Percentiles rank a stretch among this genome's conserved stretches.
Conservation (phyloP, 116 monocot genomes). For the Iris pallida region DNA sequence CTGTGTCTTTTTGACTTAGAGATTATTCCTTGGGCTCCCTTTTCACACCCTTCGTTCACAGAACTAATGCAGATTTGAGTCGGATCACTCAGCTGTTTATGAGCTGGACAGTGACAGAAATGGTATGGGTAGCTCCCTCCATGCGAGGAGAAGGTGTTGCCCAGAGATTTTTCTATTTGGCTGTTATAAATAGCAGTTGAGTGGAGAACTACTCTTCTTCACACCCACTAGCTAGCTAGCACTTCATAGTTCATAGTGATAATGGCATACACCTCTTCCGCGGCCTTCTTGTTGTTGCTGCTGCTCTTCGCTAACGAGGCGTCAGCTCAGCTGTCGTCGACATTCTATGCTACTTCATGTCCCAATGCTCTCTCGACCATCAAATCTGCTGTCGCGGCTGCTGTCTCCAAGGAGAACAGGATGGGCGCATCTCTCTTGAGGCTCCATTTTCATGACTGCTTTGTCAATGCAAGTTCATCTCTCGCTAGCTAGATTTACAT, state of each 20-base stretch:
- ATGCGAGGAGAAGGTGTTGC: too few species aligned
- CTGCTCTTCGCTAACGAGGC: background rate
- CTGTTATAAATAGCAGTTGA: too few species aligned
- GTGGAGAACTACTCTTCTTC: too few species aligned
- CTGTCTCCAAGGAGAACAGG: conserved; percentile 35
- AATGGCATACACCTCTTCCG: conserved; percentile 11
- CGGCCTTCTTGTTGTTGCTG: background rate
- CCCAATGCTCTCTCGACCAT: conserved; percentile 34
- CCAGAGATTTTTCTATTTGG: too few species aligned
- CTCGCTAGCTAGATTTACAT: background rate
- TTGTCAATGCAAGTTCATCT: conserved; percentile 44
- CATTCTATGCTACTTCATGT: conserved; percentile 35
- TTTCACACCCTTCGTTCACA: too few species aligned
- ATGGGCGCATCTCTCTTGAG: conserved; percentile 78
- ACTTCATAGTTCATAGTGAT: background rate
- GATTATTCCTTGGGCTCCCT: too few species aligned
- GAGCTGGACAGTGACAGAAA: too few species aligned
- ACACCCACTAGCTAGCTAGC: too few species aligned
- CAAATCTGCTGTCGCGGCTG: conserved; percentile 18
- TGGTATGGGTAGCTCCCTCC: too few species aligned
- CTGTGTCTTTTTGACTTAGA: too few species aligned
- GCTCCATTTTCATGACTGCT: conserved; percentile 83
- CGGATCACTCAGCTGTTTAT: too few species aligned
- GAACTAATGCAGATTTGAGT: too few species aligned
- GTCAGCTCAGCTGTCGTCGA: conserved; percentile 37